These are phyloP conservation scores for Ogataea zsoltii DNA, from an alignment of 805 yeast species.

Conservation along the genomic window DNA sequence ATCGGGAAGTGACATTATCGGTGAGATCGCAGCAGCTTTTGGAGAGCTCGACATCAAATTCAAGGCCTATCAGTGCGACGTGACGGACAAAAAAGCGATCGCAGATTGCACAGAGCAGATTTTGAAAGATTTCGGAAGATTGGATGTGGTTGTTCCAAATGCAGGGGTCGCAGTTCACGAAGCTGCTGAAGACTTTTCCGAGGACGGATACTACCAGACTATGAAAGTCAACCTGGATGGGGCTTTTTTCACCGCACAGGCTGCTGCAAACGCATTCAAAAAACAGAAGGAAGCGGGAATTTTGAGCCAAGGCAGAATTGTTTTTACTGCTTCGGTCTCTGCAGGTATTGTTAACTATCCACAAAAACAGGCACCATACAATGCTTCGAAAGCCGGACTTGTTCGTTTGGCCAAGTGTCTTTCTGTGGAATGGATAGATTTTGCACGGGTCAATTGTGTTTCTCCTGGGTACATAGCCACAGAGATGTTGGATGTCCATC, in stretches of 20 bases:
- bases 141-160: slow-evolving; percentile 44
- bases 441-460: slow-evolving; percentile 48
- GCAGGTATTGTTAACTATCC: slow-evolving; percentile 52
- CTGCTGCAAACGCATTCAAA: slow-evolving; percentile 45
- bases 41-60: slow-evolving; percentile 16
- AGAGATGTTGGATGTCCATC: slow-evolving; percentile 36
- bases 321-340: slow-evolving; percentile 52
- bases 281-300: slow-evolving; percentile 35
- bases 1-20: slow-evolving; percentile 14
- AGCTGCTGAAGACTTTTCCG: slow-evolving; percentile 34
- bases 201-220: slow-evolving; percentile 34
- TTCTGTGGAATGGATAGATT: slow-evolving; percentile 46
- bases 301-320: slow-evolving; percentile 40
- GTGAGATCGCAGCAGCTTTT: slow-evolving; percentile 15
- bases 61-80: slow-evolving; percentile 34
- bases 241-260: slow-evolving; percentile 50
- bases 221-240: slow-evolving; percentile 49
- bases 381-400: slow-evolving; percentile 47
- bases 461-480: slow-evolving; percentile 51
- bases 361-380: slow-evolving; percentile 47
- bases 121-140: slow-evolving; percentile 38
- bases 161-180: slow-evolving; percentile 38
- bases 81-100: slow-evolving; percentile 33
- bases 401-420: slow-evolving; percentile 44
- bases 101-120: slow-evolving; percentile 29